phyloP scores from a whole-genome alignment of 2,329 filamentous ascomycete species.

The Lachnellula willkommii region DNA sequence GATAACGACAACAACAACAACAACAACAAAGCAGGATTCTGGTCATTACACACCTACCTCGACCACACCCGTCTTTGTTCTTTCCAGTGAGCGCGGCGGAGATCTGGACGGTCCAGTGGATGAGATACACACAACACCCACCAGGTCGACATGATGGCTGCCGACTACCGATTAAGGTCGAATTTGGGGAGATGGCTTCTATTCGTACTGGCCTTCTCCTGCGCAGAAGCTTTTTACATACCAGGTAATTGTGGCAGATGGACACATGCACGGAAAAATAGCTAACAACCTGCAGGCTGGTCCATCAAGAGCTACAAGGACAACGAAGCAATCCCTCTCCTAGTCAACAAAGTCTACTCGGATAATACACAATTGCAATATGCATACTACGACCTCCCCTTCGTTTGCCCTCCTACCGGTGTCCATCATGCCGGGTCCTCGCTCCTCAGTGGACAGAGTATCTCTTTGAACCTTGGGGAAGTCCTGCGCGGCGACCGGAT shows the following conservation, averaged over 20 bases:
- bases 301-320: slow-evolving; percentile 76
- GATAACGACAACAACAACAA: background rate
- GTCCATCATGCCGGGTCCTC: slow-evolving; percentile 58
- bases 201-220: slow-evolving; percentile 42
- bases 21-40: background rate
- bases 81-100: background rate
- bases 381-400: slow-evolving; percentile 83
- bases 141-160: slow-evolving; percentile 10
- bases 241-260: slow-evolving; percentile 54
- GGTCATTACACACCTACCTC: no score
- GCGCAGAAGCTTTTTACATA: slow-evolving; percentile 71
- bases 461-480: slow-evolving; percentile 80
- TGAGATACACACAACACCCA: slow-evolving; percentile 16
- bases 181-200: slow-evolving; percentile 40
- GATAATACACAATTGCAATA: slow-evolving; percentile 87
- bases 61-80: background rate
- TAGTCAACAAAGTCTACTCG: slow-evolving; percentile 88
- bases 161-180: slow-evolving; percentile 29
- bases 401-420: slow-evolving; percentile 75
- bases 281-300: slow-evolving; percentile 53
- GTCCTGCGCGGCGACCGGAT: slow-evolving; percentile 84
- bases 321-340: slow-evolving; percentile 72
- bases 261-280: background rate
- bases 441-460: slow-evolving; percentile 68
- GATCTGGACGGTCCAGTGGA: slow-evolving; percentile 7